These are phyloP conservation scores for Tulasnella sp. DNA, from an alignment of 768 basidiomycete genomes.

Conservation along the genomic window DNA sequence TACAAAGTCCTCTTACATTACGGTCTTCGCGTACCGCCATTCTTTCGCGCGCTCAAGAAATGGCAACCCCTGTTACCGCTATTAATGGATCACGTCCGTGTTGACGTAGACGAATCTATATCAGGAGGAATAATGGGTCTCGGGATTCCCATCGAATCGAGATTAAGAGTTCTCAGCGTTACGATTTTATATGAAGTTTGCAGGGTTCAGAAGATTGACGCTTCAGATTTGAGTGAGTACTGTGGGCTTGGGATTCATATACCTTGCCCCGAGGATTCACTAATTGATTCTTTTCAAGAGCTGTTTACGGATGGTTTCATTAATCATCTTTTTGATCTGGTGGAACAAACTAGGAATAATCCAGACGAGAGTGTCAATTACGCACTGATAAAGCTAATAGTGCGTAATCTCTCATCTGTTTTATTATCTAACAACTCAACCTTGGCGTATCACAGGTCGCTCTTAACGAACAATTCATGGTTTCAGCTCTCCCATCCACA, in stretches of 20 bases:
- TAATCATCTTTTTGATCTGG: slow-evolving; percentile 79
- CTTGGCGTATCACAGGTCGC: slow-evolving; percentile 46
- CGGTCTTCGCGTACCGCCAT: slow-evolving; percentile 52
- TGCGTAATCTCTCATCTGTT: slow-evolving; percentile 30
- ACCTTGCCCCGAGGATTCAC: background rate
- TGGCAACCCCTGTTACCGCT: slow-evolving; percentile 74
- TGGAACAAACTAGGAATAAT: slow-evolving; percentile 80
- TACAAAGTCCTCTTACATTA: slow-evolving; percentile 65
- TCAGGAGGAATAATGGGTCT: slow-evolving; percentile 27
- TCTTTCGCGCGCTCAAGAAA: slow-evolving; percentile 66
- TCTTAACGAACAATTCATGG: slow-evolving; percentile 98
- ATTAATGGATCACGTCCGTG: slow-evolving; percentile 70
- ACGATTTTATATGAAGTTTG: slow-evolving; percentile 84
- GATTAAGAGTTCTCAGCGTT: slow-evolving; percentile 57
- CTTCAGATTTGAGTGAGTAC: slow-evolving; percentile 63
- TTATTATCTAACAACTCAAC: background rate
- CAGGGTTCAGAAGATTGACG: slow-evolving; percentile 69
- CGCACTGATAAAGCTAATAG: slow-evolving; percentile 86
- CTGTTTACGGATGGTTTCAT: slow-evolving; percentile 76
- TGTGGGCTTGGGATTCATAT: background rate
- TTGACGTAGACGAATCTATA: slow-evolving; percentile 72
- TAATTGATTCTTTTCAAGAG: slow-evolving; percentile 31
- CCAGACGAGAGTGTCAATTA: slow-evolving; percentile 92
- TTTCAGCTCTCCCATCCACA: slow-evolving; percentile 42
- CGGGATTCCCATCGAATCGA: slow-evolving; percentile 64